Conservation (phyloP, 805 yeast species). For the Candida orba region DNA sequence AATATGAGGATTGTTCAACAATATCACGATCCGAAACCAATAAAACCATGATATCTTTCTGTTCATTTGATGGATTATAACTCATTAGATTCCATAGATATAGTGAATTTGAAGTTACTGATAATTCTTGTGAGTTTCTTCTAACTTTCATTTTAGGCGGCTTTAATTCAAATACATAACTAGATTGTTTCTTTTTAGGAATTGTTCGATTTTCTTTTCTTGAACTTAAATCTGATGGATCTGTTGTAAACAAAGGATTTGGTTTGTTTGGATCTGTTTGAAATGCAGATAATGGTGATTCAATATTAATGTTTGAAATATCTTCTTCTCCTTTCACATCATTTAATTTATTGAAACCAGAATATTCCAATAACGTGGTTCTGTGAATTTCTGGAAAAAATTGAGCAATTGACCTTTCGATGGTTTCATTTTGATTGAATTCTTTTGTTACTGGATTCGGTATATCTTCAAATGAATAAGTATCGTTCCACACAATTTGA, state of each 20-base stretch:
- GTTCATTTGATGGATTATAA: conserved; percentile 43
- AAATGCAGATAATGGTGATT: conserved; percentile 16
- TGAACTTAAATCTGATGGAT: conserved; percentile 1
- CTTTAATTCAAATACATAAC: conserved; percentile 27
- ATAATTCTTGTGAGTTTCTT: conserved; percentile 32
- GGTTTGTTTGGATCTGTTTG: background rate
- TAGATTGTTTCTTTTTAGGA: background rate
- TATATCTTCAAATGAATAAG: conserved; percentile 9
- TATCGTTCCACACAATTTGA: conserved; percentile 23
- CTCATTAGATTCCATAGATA: conserved; percentile 52
- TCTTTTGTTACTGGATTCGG: conserved; percentile 3
- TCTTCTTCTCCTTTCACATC: background rate
- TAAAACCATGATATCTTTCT: conserved; percentile 46
- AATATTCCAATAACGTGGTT: conserved; percentile 14
- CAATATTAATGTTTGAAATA: conserved; percentile 7
- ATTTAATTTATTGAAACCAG: conserved; percentile 8
- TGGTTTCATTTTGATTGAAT: conserved; percentile 11
- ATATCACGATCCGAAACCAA: conserved; percentile 32
- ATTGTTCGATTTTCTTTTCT: background rate
- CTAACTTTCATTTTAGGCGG: conserved; percentile 30
- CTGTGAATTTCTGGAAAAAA: conserved; percentile 22
- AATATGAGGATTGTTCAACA: conserved; percentile 25
- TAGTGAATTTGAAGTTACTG: conserved; percentile 41
- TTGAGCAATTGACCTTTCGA: conserved; percentile 23
- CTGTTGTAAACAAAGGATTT: conserved; percentile 3